Percentiles rank a stretch among this genome's conserved stretches.
Evolutionary conservation across 495 filamentous ascomycete genomes (phyloP).

Genomic region (Neurospora sp.): DNA sequence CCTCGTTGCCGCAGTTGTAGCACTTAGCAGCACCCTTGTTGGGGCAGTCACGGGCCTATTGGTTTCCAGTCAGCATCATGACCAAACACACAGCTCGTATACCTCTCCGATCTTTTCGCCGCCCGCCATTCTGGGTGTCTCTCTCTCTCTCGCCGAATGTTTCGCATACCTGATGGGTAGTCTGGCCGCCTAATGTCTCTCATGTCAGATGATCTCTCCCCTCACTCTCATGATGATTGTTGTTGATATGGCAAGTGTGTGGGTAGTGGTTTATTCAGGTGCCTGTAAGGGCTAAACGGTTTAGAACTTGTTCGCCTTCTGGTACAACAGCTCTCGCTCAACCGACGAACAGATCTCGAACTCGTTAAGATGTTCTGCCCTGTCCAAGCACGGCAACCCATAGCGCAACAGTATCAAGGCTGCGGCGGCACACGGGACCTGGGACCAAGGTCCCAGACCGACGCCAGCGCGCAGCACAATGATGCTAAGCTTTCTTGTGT

Average conservation of each 20-base stretch:
- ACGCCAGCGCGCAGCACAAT: neutral
- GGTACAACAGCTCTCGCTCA: constrained; percentile 1
- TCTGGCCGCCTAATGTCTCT: constrained; percentile 37
- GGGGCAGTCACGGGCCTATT: constrained; percentile 84
- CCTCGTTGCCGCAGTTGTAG: constrained; percentile 53
- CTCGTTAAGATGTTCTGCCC: neutral
- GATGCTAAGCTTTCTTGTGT: neutral
- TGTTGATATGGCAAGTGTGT: constrained; percentile 11
- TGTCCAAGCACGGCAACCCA: neutral
- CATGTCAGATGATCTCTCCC: constrained; percentile 35
- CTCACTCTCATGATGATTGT: constrained; percentile 8
- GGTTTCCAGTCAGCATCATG: constrained; percentile 13
- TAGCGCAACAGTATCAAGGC: neutral
- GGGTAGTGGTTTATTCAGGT: neutral
- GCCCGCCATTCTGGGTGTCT: neutral
- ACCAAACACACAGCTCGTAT: constrained; percentile 3
- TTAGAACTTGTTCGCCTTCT: constrained; percentile 9
- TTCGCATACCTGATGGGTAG: constrained; percentile 40
- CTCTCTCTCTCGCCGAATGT: constrained; percentile 14
- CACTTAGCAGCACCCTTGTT: constrained; percentile 89
- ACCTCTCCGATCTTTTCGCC: constrained; percentile 6
- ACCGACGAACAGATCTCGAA: neutral
- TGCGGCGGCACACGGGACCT: neutral
- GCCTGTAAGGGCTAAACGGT: neutral
- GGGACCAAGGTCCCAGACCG: neutral